Evolutionary conservation across 768 basidiomycete species (phyloP), one percentile per base, ranked within the genome.

Genomic region (Collybia nuda): DNA sequence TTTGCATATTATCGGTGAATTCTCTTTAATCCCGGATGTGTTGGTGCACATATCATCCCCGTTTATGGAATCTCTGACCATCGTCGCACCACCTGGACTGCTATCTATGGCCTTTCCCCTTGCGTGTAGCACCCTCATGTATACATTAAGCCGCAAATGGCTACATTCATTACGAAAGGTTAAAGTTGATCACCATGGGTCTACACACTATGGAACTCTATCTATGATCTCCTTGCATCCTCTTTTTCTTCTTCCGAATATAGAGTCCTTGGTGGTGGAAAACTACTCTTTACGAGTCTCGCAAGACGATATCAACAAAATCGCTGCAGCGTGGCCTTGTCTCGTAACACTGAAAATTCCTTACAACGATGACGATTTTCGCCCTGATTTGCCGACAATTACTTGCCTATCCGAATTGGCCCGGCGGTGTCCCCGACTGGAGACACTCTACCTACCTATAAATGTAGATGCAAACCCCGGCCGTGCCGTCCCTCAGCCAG

Each of bases 141-240:
- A 24, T 12, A 49, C 35, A 19, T n/a, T 54, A 8, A 19, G 17
- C 28, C n/a, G 32, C 15, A 41, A 38, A 0, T 54, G 53, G 53
- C 43, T 35, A 2, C 14, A n/a, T 14, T 45, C 53, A 8, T 26
- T 26, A 26, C 26, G 23, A 0, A 35, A 21, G 6, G 45, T 54
- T 7, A 44, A 37, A 17, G 19, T 54, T 19, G 53, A 54, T 15
- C 42, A 44, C 32, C 35, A 45, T 14, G 42, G 43, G 48, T 32
- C 23, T 4, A 23, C 23, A 22, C 36, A 48, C 23, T 11, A 40
- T 21, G 17, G 23, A 6, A 9, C 37, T 15, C n/a, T 48, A 21
- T 36, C 39, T 23, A 41, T 42, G 40, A 28, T 14, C n/a, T 22
- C 19, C 12, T 35, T 50, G 23, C 19, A 18, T 5, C 40, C 48